These are phyloP conservation scores for Nemania abortiva DNA, from an alignment of 2,329 filamentous ascomycete species.

Conservation along the genomic window DNA sequence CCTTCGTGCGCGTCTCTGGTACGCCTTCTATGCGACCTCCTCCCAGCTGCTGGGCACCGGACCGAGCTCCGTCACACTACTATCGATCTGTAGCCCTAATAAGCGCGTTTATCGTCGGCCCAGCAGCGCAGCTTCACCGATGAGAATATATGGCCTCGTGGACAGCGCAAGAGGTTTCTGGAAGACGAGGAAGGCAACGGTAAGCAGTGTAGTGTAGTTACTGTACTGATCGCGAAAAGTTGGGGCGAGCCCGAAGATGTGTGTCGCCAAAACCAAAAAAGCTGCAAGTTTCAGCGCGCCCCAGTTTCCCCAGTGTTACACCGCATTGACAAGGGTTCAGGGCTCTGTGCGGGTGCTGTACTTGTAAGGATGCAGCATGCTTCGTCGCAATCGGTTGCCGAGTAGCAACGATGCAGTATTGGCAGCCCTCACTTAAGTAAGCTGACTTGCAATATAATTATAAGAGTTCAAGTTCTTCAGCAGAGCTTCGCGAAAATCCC, in stretches of 20 bases:
- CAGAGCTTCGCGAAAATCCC: neutral
- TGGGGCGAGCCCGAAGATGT: constrained; percentile 19
- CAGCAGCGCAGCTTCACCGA: neutral
- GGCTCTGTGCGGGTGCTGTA: neutral
- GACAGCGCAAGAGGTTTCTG: neutral
- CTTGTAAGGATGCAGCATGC: constrained; percentile 9
- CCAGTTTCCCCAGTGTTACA: constrained; percentile 15
- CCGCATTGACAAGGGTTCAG: constrained; percentile 19
- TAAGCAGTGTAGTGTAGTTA: neutral
- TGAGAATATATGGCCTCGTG: neutral
- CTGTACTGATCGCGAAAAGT: constrained; percentile 3
- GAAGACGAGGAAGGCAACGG: neutral
- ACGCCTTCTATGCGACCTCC: neutral
- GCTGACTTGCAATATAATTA: neutral
- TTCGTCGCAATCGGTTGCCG: constrained; percentile 17
- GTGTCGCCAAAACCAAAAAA: constrained; percentile 21
- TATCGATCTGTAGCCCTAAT: neutral
- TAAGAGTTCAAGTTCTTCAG: neutral
- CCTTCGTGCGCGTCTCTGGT: neutral
- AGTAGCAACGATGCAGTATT: neutral
- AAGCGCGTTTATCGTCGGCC: neutral
- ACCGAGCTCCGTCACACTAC: neutral
- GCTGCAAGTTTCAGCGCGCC: constrained; percentile 34
- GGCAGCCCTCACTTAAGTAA: neutral
- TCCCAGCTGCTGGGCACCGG: constrained; percentile 6